Conservation (phyloP, 1,139 yeast genomes). For the Suhomyces taliae region DNA sequence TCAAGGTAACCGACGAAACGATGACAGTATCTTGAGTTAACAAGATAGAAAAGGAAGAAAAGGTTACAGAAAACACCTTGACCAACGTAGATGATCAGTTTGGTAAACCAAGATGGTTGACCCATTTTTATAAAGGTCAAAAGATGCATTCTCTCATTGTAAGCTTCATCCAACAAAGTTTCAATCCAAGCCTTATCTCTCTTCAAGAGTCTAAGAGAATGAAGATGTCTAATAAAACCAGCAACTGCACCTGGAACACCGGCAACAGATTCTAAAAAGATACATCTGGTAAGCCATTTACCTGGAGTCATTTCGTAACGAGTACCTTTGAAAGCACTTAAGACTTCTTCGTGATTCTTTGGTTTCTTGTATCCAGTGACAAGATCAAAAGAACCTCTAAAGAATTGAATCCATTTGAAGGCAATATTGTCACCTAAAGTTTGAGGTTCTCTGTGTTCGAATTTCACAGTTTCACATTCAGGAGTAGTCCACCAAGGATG, state of each 20-base stretch:
- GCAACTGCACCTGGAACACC: constrained; percentile 84
- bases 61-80: constrained; percentile 72
- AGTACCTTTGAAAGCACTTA: constrained; percentile 41
- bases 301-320: constrained; percentile 58
- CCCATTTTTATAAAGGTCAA: constrained; percentile 68
- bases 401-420: constrained; percentile 40
- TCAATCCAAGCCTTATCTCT: constrained; percentile 80
- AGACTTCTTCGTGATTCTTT: constrained; percentile 24
- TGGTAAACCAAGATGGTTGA: constrained; percentile 62
- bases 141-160: constrained; percentile 77
- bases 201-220: constrained; percentile 57
- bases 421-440: constrained; percentile 56
- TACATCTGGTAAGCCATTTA: constrained; percentile 68
- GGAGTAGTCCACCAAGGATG: constrained; percentile 53
- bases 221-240: constrained; percentile 65
- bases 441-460: constrained; percentile 55
- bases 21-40: constrained; percentile 67
- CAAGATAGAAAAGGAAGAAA: constrained; percentile 61
- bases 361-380: constrained; percentile 68
- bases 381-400: constrained; percentile 56
- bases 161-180: constrained; percentile 72
- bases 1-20: constrained; percentile 78
- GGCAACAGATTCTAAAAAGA: constrained; percentile 71
- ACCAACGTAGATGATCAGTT: constrained; percentile 56
- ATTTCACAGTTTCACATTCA: constrained; percentile 48